A percentile compares a stretch with the other conserved stretches of the same genome.
Evolutionary conservation across 2,329 filamentous ascomycete genomes (phyloP).

Genomic region (Colletotrichum sp.): DNA sequence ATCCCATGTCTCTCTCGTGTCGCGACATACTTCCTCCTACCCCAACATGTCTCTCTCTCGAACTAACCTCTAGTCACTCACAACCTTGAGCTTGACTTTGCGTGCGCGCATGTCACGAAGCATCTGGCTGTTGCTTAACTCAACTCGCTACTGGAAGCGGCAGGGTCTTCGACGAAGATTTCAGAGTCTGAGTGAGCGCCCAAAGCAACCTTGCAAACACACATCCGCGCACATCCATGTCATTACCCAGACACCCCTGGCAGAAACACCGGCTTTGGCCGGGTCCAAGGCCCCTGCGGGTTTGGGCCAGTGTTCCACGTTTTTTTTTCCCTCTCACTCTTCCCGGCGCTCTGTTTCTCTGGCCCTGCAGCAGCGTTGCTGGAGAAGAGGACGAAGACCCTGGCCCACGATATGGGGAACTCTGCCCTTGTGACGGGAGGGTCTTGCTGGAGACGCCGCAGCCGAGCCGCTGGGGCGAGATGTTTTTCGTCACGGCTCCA

Average conservation of each 20-base stretch:
- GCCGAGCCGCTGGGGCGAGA: background rate
- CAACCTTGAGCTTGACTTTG: background rate
- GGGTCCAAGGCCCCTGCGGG: background rate
- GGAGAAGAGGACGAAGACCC: background rate
- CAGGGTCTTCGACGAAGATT: background rate
- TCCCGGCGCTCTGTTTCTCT: background rate
- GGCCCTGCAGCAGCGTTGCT: background rate
- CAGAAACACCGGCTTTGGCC: slow-evolving; percentile 7
- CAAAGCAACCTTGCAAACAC: slow-evolving; percentile 1
- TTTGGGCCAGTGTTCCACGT: slow-evolving; percentile 1
- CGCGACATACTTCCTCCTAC: background rate
- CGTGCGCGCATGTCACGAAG: background rate
- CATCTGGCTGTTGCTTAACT: background rate
- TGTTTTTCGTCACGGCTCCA: background rate
- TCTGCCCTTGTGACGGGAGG: background rate
- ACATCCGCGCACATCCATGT: background rate
- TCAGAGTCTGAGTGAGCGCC: background rate
- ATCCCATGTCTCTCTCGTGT: background rate
- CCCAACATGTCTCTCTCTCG: background rate
- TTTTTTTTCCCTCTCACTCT: background rate
- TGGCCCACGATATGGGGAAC: background rate
- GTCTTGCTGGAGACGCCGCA: background rate
- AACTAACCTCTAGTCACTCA: background rate
- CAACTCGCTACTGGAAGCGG: background rate
- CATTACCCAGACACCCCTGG: background rate